A percentile compares a stretch with the other conserved stretches of the same genome.
phyloP scores from a whole-genome alignment of 2,329 filamentous ascomycete genomes.

The Tetracladium maxilliforme region DNA sequence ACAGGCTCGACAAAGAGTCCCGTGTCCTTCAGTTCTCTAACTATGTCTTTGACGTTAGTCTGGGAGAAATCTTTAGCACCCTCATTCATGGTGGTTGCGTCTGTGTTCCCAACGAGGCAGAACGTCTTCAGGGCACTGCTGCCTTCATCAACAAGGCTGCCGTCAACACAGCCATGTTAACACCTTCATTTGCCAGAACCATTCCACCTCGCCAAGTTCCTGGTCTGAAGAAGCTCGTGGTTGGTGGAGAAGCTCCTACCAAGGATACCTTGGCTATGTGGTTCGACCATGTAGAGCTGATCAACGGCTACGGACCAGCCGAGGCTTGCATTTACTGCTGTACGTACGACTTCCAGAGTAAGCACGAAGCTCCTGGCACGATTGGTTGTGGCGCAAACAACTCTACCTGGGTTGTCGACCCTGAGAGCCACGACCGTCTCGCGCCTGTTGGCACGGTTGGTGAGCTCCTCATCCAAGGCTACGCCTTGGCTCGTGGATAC shows the following conservation, averaged over 20 bases:
- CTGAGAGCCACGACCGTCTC: no score
- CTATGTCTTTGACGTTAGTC: constrained; percentile 23
- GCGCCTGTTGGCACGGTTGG: no score
- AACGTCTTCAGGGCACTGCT: constrained; percentile 19
- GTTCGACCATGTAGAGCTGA: constrained; percentile 17
- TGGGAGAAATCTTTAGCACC: constrained; percentile 18
- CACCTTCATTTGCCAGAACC: constrained; percentile 13
- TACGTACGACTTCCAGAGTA: no score
- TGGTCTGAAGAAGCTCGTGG: constrained; percentile 8
- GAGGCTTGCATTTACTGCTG: constrained; percentile 8
- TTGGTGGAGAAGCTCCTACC: constrained; percentile 18
- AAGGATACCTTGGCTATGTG: constrained; percentile 20
- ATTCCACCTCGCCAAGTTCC: constrained; percentile 9
- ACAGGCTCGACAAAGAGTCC: constrained; percentile 1
- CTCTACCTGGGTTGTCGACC: no score
- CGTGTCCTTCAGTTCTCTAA: constrained; percentile 26
- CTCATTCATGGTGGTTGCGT: constrained; percentile 21
- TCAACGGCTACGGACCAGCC: constrained; percentile 25
- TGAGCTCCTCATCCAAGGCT: no score
- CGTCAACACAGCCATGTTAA: constrained; percentile 11
- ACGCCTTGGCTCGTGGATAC: constrained; percentile 48
- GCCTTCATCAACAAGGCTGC: constrained; percentile 11
- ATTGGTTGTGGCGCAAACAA: no score
- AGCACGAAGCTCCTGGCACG: no score
- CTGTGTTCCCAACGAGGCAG: constrained; percentile 21